Base-by-base conservation (phyloP, 805 yeast genomes). In the Saccharomycopsis lassenensis region DNA sequence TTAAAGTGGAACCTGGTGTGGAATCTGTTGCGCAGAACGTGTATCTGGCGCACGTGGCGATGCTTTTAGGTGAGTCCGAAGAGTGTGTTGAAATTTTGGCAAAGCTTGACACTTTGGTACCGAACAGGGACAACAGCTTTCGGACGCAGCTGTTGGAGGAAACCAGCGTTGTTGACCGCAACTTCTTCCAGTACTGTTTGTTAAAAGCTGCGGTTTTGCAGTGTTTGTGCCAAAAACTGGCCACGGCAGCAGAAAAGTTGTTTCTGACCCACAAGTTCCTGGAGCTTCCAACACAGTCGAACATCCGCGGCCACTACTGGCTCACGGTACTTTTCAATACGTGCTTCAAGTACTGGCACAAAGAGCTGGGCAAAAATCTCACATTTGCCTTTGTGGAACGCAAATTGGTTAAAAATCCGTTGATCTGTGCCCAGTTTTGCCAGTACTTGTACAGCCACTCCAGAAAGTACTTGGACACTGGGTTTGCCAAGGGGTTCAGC, bases 221-320 rank as follows among this genome's bases (percentile, higher is more conserved):
- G 16, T 15, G 32, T 11, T 23, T 33, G 11, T 15, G 29, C 11
- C 18, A 31, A 10, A 27, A 30, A 17, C 24, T 24, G 14, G 4
- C 15, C 1, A 8, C 11, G 4, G 25, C 14, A 5, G 10, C 33
- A 10, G 29, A 29, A 12, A 6, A 8, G 4, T 36, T 34, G 21
- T 26, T 42, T 15, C n/a, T n/a, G n/a, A 33, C 7, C 10, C 7
- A 17, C 6, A 17, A 22, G 22, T 24, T 25, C 16, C 24, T 40
- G 15, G 21, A 29, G 16, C 14, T 40, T 6, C 46, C 46, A 10
- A 17, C 26, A 7, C 20, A 27, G 16, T 35, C 41, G 16, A 42
- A 42, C 30, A 16, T 40, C 5, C 36, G 33, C 8, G 46, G 36
- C 4, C 32, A 20, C 19, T 32, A 27, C 23, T 42, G 46, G 46